Base-by-base conservation (phyloP, 1,284 basidiomycete species). In the Naganishia albida region DNA sequence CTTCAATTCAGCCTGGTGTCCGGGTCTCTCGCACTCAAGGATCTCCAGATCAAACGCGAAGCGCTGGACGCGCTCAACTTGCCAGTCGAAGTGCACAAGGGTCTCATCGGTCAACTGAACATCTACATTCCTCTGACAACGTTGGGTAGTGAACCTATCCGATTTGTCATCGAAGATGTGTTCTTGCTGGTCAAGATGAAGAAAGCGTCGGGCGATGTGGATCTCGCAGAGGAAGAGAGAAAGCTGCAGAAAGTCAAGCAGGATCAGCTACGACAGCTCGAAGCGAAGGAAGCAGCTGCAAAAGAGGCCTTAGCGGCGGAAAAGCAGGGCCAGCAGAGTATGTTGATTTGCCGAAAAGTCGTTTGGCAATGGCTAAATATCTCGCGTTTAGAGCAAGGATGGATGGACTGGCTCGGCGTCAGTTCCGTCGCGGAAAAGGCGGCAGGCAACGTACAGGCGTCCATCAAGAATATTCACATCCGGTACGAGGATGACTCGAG, bases 401-500 rank as follows among this genome's bases (percentile, higher is more conserved):
- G 57, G 57, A 48, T 60, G 57, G 57, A 60, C n/a, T 84, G 95
- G 69, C 83, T 91, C 71, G 85, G 90, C 54, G 57, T 60, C 18
- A 60, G 57, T 25, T 93, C 93, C 20, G 82, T 99, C 67, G 87
- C 90, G 56, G 86, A 90, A 54, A 95, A 96, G 77, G 87, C 99
- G 68, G 86, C 99, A 71, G 96, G 99, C 80, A 99, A 99, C 75
- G 80, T 99, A 18, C 96, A 99, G 80, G 87, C 99, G 43, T 94
- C 92, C 18, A 87, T 99, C 67, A 91, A 89, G 80, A 93, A 95
- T 72, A 91, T 98, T 56, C 94, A 98, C 75, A 82, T 99, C 60
- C 89, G 96, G 55, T 99, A 99, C 73, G 96, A 99, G 79, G 96
- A 99, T 79, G 88, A 87, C 60, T 80, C 95, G 69, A 97, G 92